These are phyloP conservation scores for Colletotrichum australisinense DNA, from an alignment of 2,329 filamentous ascomycete genomes.

Conservation along the genomic window DNA sequence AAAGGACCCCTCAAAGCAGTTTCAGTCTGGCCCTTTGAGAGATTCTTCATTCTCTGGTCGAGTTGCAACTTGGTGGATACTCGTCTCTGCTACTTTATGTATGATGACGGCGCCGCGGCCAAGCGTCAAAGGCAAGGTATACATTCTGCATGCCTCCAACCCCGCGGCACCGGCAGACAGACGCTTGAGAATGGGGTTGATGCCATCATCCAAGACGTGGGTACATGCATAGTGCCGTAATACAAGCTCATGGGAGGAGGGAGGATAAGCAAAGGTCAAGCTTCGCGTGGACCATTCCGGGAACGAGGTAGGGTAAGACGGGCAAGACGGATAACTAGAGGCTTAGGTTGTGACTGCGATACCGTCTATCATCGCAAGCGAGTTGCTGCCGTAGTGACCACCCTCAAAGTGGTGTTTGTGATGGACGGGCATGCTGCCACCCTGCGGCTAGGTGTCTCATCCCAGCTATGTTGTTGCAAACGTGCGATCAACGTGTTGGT, in stretches of 20 bases:
- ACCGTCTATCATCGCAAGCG: conserved; percentile 27
- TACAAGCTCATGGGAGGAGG: conserved; percentile 23
- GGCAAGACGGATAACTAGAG: conserved; percentile 19
- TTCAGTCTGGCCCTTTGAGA: not conserved
- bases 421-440: conserved; percentile 1
- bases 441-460: conserved; percentile 1
- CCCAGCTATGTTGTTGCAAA: not conserved
- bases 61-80: not conserved
- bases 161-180: conserved; percentile 3
- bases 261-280: conserved; percentile 1
- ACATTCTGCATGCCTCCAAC: not conserved
- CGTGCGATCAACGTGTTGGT: not conserved
- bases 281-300: conserved; percentile 4
- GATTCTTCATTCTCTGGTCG: not conserved
- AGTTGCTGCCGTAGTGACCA: conserved; percentile 4
- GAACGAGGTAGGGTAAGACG: conserved; percentile 14
- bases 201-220: conserved; percentile 32
- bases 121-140: not conserved
- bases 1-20: not conserved
- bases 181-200: not conserved
- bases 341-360: conserved; percentile 20
- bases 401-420: not conserved
- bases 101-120: conserved; percentile 24
- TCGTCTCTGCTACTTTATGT: not conserved
- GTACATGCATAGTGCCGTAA: conserved; percentile 30